Conservation (phyloP, 352 stramenopile genomes). For the Globisporangium ultimum region DNA sequence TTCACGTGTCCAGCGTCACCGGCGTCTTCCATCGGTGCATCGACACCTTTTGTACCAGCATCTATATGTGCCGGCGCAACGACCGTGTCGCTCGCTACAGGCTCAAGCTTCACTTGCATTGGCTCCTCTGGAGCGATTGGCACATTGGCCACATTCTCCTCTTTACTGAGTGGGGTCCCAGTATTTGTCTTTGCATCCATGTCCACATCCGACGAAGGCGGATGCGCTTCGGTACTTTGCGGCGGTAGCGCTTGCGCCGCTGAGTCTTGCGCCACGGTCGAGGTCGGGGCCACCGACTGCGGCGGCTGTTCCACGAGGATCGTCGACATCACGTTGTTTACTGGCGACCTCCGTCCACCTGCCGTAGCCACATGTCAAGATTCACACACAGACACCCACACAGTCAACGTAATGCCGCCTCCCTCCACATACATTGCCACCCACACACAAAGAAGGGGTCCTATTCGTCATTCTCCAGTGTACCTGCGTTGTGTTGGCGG, state of each 20-base stretch:
- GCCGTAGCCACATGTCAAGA: background rate
- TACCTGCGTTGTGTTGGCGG: too few relatives aligned
- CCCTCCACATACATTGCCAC: too few relatives aligned
- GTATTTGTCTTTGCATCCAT: conserved; percentile 2
- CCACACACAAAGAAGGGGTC: too few relatives aligned
- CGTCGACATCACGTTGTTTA: conserved; percentile 3
- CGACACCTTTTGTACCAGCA: background rate
- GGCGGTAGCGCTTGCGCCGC: background rate
- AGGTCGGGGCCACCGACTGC: background rate
- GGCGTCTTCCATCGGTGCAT: background rate
- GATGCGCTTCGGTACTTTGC: background rate
- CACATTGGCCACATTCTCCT: background rate
- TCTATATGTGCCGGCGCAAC: background rate
- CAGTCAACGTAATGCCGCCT: background rate
- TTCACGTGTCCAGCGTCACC: conserved; percentile 7
- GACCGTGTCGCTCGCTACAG: background rate
- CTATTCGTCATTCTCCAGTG: too few relatives aligned
- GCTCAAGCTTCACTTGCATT: background rate
- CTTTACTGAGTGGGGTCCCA: background rate
- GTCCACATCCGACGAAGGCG: background rate
- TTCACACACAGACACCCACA: background rate
- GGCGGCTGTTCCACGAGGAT: conserved; percentile 9
- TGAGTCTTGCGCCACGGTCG: background rate
- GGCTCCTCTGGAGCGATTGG: conserved; percentile 1
- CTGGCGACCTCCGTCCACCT: background rate